Evolutionary conservation across 805 yeast species (phyloP).

Genomic region (Saccharomyces paradoxus): DNA sequence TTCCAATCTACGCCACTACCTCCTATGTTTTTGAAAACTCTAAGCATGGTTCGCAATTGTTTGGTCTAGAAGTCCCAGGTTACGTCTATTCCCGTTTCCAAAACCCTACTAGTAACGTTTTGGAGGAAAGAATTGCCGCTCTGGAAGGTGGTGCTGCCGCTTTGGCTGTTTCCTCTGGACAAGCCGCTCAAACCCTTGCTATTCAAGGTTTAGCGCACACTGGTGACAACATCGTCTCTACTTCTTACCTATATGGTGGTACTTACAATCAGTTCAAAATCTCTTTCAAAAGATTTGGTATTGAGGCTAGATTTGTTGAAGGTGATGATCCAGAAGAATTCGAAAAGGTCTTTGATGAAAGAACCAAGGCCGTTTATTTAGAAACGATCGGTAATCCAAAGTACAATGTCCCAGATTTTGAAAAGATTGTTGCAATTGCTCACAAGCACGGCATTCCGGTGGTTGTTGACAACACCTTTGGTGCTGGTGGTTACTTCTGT

Average conservation of each 20-base stretch:
- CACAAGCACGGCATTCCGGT: conserved; percentile 83
- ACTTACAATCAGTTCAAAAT: conserved; percentile 93
- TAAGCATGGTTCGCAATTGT: conserved; percentile 84
- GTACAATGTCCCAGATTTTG: conserved; percentile 87
- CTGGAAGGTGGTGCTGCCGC: conserved; percentile 91
- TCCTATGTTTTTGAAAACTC: conserved; percentile 85
- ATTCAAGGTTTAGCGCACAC: conserved; percentile 72
- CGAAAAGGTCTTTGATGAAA: conserved; percentile 65
- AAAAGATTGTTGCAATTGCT: conserved; percentile 62
- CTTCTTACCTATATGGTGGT: conserved; percentile 89
- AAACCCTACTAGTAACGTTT: conserved; percentile 89
- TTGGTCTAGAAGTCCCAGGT: conserved; percentile 77
- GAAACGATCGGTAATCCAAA: conserved; percentile 92
- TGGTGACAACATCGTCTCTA: conserved; percentile 86
- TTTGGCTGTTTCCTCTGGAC: conserved; percentile 87
- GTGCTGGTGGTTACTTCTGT: conserved; percentile 88
- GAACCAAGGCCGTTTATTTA: conserved; percentile 81
- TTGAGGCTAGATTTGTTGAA: conserved; percentile 74
- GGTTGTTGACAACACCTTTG: conserved; percentile 92
- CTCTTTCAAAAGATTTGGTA: conserved; percentile 80
- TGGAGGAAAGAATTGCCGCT: conserved; percentile 87
- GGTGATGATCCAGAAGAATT: conserved; percentile 72
- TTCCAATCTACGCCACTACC: conserved; percentile 86
- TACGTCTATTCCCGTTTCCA: conserved; percentile 81
- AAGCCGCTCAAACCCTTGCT: conserved; percentile 88